These are phyloP conservation scores for Cinnamomum micranthum DNA, from an alignment of 164 flowering plant genomes.

Conservation along the genomic window DNA sequence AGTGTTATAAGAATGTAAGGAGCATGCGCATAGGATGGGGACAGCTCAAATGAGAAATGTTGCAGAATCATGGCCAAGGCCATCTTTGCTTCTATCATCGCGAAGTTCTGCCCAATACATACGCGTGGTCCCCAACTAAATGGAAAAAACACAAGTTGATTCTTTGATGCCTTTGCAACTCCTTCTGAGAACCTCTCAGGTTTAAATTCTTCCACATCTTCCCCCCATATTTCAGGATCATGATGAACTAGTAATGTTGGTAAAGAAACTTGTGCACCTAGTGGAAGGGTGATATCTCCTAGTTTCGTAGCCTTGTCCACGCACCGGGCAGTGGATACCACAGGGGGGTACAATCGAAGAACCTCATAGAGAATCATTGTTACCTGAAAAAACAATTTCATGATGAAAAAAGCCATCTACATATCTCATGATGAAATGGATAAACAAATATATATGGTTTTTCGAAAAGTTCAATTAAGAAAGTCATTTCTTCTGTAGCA, in stretches of 20 bases:
- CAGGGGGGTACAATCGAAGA: neutral
- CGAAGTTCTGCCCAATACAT: slow-evolving; percentile 5
- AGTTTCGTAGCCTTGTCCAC: neutral
- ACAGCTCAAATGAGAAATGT: slow-evolving; percentile 7
- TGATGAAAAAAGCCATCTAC: neutral
- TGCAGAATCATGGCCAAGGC: slow-evolving; percentile 8
- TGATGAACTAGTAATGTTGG: neutral
- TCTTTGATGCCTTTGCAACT: slow-evolving; percentile 4
- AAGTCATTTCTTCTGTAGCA: neutral
- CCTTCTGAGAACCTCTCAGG: slow-evolving; percentile 8
- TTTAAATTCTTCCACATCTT: neutral
- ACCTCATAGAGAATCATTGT: slow-evolving; percentile 7
- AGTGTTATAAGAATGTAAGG: slow-evolving; percentile 1
- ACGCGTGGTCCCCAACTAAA: slow-evolving; percentile 7
- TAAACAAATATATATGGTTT: neutral
- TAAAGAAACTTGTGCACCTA: neutral
- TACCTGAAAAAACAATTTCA: neutral
- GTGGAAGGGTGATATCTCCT: neutral
- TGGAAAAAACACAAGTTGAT: slow-evolving; percentile 3
- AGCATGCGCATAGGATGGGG: slow-evolving; percentile 5
- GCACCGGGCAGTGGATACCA: neutral
- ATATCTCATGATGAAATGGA: neutral
- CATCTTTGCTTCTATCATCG: neutral
- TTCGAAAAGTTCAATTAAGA: neutral
- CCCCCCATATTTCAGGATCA: neutral